Evolutionary conservation across 352 stramenopile genomes (phyloP).

Genomic region (Phytophthora quininea): DNA sequence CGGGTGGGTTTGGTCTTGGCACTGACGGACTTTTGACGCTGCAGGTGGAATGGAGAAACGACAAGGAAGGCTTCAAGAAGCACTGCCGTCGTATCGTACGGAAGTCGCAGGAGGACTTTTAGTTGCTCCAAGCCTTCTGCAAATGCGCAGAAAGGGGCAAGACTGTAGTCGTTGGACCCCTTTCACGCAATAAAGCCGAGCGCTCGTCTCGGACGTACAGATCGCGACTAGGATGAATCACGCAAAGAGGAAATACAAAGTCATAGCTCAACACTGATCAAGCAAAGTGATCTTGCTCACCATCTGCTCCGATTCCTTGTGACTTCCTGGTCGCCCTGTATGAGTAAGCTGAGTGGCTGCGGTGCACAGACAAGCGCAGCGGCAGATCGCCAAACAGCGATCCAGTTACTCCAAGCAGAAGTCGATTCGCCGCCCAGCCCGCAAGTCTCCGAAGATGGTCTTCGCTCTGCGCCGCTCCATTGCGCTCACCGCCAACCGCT

Average conservation of each 20-base stretch:
- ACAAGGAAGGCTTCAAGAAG: constrained; percentile 94
- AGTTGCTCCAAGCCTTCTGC: constrained; percentile 29
- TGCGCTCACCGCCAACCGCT: constrained; percentile 32
- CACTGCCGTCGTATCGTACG: constrained; percentile 89
- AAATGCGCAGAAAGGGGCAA: neutral
- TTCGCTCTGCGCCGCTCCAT: constrained; percentile 64
- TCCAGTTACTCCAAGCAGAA: constrained; percentile 33
- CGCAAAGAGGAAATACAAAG: too few relatives aligned
- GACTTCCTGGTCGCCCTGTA: neutral
- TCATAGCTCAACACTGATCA: too few relatives aligned
- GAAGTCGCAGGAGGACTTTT: constrained; percentile 94
- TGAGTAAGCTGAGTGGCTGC: neutral
- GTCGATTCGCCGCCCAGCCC: constrained; percentile 11
- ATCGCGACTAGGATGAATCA: neutral
- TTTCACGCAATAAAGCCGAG: constrained; percentile 34
- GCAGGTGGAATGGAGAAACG: constrained; percentile 91
- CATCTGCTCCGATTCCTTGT: too few relatives aligned
- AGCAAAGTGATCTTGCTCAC: too few relatives aligned
- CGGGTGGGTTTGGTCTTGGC: too few relatives aligned
- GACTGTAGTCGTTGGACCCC: neutral
- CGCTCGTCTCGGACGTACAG: constrained; percentile 11
- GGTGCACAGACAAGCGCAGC: neutral
- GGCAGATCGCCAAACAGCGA: constrained; percentile 6
- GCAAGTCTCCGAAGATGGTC: constrained; percentile 44
- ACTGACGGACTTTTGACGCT: neutral